Conservation (phyloP, 2,329 filamentous ascomycete species). For the Metarhizium sp. region DNA sequence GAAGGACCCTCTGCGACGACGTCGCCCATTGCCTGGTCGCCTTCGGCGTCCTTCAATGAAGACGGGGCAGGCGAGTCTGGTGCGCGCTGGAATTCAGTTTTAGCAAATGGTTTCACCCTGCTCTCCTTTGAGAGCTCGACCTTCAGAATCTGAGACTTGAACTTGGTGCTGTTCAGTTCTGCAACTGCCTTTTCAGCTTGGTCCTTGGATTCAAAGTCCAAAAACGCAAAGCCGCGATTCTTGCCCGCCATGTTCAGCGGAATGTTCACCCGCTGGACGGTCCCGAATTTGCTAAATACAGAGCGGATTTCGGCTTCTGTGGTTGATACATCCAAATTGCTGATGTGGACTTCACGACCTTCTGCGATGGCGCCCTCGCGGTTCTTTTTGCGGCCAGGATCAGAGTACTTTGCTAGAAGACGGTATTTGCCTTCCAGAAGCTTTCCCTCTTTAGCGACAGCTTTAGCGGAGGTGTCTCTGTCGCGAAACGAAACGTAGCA, state of each 20-base stretch:
- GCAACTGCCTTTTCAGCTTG: conserved; percentile 57
- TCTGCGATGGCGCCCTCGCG: conserved; percentile 77
- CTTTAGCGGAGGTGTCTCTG: conserved; percentile 56
- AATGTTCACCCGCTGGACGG: conserved; percentile 62
- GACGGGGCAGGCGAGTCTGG: conserved; percentile 25
- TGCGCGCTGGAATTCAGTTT: conserved; percentile 22
- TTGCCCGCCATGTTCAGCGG: conserved; percentile 58
- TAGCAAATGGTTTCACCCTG: conserved; percentile 48
- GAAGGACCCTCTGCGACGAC: conserved; percentile 7
- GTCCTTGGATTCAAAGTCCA: conserved; percentile 65
- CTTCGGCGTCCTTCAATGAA: conserved; percentile 23
- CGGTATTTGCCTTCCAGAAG: conserved; percentile 58
- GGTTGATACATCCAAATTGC: conserved; percentile 52
- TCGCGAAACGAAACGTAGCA: conserved; percentile 89
- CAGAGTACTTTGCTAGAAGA: conserved; percentile 72
- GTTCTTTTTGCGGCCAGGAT: conserved; percentile 68
- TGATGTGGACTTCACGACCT: conserved; percentile 75
- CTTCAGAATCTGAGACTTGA: conserved; percentile 57
- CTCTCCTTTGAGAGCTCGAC: conserved; percentile 52
- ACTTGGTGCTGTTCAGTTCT: conserved; percentile 60
- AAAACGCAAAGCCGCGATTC: conserved; percentile 69
- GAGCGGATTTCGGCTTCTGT: conserved; percentile 60
- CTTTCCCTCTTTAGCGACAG: conserved; percentile 63
- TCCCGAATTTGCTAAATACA: conserved; percentile 67
- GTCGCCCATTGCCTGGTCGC: conserved; percentile 30